Evolutionary conservation across 73 alveolate genomes (phyloP), one percentile per base, ranked within the genome.

Genomic region (Paramecium sonneborni): DNA sequence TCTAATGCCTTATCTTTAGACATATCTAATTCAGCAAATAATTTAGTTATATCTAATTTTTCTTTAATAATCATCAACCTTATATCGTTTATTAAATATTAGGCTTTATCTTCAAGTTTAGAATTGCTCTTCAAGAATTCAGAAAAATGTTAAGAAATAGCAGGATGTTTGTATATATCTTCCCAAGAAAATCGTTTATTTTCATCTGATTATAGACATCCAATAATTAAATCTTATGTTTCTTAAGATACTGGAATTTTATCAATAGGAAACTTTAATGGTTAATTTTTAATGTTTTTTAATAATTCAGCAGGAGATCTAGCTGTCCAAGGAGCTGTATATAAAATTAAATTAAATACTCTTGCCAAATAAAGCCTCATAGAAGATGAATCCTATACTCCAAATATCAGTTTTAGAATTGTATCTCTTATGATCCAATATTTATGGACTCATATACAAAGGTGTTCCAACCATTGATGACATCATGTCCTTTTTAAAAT

Each of bases 311-410:
- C 44, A 10, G 90, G 90, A 79, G 90, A 79, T 79, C 90, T 7
- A 34, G 90, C 90, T 4, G 90, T 79, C 90, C 90, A 79, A 34
- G 90, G 90, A 15, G 90, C 90, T 79, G 5, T 3, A 30, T 18
- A 37, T 24, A 23, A 15, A 2, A 62, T 41, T 37, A 72, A 21
- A 21, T 6, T 7, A 26, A 1, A 20, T 56, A 68, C 91, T 88
- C 18, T 88, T 88, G 37, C 94, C 94, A 28, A 69, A 88, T 11
- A 88, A 34, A 38, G 76, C 69, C 58, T 97, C 99, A 94, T 97
- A 97, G 55, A 97, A 87, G 23, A 97, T 98, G 86, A 98, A 97
- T 37, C 99, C 99, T 34, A 97, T 76, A 37, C 98, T 95, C 99
- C 99, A 97, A n/a, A 97, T 96, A 95, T 97, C 99, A 57, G 98